Evolutionary conservation across 371 early-diverging fungal species (phyloP).

Genomic region (Actinomortierella ambigua): DNA sequence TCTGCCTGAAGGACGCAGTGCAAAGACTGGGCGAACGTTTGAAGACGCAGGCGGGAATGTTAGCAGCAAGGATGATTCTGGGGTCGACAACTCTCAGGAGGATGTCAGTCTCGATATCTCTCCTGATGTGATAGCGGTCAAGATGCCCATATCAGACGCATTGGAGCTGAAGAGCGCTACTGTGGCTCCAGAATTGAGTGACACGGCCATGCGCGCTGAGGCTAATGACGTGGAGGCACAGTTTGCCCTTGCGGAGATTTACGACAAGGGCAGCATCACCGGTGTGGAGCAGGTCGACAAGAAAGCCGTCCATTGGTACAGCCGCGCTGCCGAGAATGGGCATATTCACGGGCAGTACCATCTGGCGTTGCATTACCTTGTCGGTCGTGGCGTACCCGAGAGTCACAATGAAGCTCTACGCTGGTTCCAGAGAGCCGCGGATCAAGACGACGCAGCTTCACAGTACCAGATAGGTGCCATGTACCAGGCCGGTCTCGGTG

Average conservation of each 20-base stretch:
- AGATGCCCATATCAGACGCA: too few relatives aligned
- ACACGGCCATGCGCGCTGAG: slow-evolving; percentile 70
- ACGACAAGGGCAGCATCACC: slow-evolving; percentile 86
- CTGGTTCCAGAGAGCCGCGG: slow-evolving; percentile 76
- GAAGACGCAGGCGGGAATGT: too few relatives aligned
- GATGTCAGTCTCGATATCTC: too few relatives aligned
- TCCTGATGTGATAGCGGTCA: too few relatives aligned
- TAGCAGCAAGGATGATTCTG: too few relatives aligned
- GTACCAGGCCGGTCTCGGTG: slow-evolving; percentile 79
- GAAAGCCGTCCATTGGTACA: slow-evolving; percentile 75
- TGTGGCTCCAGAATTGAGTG: slow-evolving; percentile 3
- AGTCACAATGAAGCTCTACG: slow-evolving; percentile 67
- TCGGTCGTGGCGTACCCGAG: slow-evolving; percentile 77
- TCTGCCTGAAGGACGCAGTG: too few relatives aligned
- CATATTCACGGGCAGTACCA: slow-evolving; percentile 83
- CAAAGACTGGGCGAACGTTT: too few relatives aligned
- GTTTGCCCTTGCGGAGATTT: slow-evolving; percentile 83
- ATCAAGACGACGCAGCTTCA: slow-evolving; percentile 80
- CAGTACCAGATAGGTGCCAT: slow-evolving; percentile 81
- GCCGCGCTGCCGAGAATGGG: slow-evolving; percentile 65
- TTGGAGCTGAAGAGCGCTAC: too few relatives aligned
- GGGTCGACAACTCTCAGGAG: too few relatives aligned
- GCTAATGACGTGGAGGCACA: slow-evolving; percentile 74
- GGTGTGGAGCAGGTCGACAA: slow-evolving; percentile 66
- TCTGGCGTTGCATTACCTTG: slow-evolving; percentile 77